Percentiles rank a stretch among this genome's conserved stretches.
Conservation (phyloP, 495 filamentous ascomycete genomes). For the Beverwykella pulmonaria region DNA sequence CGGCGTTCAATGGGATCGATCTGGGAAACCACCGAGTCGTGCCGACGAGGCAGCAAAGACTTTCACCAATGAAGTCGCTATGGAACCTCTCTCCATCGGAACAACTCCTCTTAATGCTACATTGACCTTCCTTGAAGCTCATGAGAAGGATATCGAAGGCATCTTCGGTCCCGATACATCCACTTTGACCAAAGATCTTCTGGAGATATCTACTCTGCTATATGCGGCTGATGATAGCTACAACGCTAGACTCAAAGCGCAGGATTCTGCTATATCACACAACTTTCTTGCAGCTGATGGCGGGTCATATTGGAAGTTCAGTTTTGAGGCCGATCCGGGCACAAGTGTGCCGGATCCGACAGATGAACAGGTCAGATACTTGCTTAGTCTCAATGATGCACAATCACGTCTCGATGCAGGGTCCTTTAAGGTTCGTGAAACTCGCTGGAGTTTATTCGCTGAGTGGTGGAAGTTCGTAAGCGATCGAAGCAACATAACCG, state of each 20-base stretch:
- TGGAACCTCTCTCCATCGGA: conserved; percentile 11
- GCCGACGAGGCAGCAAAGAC: background rate
- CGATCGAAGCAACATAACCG: background rate
- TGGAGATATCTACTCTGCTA: conserved; percentile 7
- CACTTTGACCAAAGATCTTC: background rate
- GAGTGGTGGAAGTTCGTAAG: conserved; percentile 22
- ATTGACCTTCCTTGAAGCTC: conserved; percentile 8
- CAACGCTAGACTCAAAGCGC: conserved; percentile 1
- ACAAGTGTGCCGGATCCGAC: background rate
- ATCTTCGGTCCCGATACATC: background rate
- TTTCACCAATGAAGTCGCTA: background rate
- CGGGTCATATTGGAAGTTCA: background rate
- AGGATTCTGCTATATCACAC: background rate
- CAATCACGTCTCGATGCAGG: background rate
- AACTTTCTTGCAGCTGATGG: background rate
- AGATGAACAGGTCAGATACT: background rate
- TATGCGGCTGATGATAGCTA: conserved; percentile 8
- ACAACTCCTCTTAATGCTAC: conserved; percentile 4
- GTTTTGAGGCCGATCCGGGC: background rate
- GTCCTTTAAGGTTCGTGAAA: conserved; percentile 5
- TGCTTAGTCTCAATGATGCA: background rate
- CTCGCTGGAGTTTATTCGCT: conserved; percentile 38
- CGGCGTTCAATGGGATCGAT: background rate
- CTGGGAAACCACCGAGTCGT: background rate
- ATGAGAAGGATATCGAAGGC: background rate